These are phyloP conservation scores for Citrus sinensis DNA, from an alignment of 345 rosid species.

Conservation along the genomic window DVS_A1.0 CM039168.1:3666001-3666500, in stretches of 20 bases:
- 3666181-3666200: conserved; percentile 2
- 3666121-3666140: background rate
- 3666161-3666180: conserved; percentile 12
- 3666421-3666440: conserved; percentile 53
- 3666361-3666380: conserved; percentile 19
- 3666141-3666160: conserved; percentile 6
- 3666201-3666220: background rate
- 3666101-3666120: conserved; percentile 14
- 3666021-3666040: background rate
- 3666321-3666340: conserved; percentile 1
- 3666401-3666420: conserved; percentile 33
- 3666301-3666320: conserved; percentile 32
- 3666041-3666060: conserved; percentile 14
- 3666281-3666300: conserved; percentile 16
- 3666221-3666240: conserved; percentile 7
- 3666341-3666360: conserved; percentile 31
- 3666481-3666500: conserved; percentile 18
- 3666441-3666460: conserved; percentile 45
- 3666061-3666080: conserved; percentile 25
- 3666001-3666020: conserved; percentile 6
- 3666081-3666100: conserved; percentile 21
- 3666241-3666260: background rate
- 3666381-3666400: conserved; percentile 20
- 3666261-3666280: background rate
- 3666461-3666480: conserved; percentile 42